phyloP scores from a whole-genome alignment of 2,329 filamentous ascomycete genomes.

The Apiospora malaysiana region DNA sequence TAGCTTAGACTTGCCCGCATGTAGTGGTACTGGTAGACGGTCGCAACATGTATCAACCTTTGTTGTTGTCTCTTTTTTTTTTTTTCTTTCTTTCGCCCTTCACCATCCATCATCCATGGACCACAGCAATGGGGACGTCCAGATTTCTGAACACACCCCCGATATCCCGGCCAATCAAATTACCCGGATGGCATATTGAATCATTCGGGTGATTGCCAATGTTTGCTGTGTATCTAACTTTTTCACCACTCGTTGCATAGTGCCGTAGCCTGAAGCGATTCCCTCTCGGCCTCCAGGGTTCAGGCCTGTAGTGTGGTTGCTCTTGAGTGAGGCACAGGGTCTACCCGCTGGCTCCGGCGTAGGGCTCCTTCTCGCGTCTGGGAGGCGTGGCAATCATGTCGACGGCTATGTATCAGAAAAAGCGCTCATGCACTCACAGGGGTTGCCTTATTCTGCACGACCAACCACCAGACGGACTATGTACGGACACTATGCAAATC shows the following conservation, averaged over 20 bases:
- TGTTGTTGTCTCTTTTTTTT: background rate
- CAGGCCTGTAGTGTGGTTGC: background rate
- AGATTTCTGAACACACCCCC: background rate
- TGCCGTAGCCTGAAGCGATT: constrained; percentile 6
- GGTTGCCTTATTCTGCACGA: background rate
- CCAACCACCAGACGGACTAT: constrained; percentile 2
- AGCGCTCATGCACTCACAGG: constrained; percentile 6
- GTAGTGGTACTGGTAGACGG: background rate
- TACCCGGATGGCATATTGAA: background rate
- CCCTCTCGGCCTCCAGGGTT: constrained; percentile 1
- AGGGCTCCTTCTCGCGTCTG: background rate
- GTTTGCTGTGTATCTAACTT: constrained; percentile 17
- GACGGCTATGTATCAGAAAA: constrained; percentile 16
- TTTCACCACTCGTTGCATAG: constrained; percentile 13
- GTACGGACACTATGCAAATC: no score
- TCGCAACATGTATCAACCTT: background rate
- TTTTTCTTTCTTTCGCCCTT: background rate
- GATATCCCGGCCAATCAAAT: background rate
- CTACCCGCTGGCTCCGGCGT: constrained; percentile 17
- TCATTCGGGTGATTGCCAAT: constrained; percentile 1
- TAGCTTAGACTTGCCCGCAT: background rate
- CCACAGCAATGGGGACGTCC: no score
- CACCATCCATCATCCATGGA: background rate
- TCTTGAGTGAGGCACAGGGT: constrained; percentile 10
- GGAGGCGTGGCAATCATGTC: constrained; percentile 13